These are phyloP conservation scores for Fagus sylvatica DNA, from an alignment of 306 rosid genomes.

Conservation along the genomic window DNA sequence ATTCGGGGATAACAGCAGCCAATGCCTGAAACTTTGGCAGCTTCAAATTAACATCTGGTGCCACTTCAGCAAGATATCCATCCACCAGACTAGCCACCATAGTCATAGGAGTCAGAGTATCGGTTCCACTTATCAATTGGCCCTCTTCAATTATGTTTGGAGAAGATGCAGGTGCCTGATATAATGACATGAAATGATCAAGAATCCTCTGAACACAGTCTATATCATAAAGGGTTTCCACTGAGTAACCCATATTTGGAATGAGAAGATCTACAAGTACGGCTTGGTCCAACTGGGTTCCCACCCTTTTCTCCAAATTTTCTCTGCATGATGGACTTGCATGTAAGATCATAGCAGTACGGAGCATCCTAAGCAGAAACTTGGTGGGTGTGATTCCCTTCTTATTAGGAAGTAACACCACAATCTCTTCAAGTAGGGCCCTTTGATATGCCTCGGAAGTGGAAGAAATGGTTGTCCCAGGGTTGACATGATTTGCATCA, in stretches of 20 bases:
- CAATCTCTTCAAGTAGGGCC: slow-evolving; percentile 65
- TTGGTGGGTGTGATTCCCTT: slow-evolving; percentile 61
- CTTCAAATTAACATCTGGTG: slow-evolving; percentile 82
- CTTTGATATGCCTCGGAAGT: slow-evolving; percentile 63
- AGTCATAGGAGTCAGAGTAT: slow-evolving; percentile 54
- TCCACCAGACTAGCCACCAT: slow-evolving; percentile 76
- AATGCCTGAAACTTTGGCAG: slow-evolving; percentile 73
- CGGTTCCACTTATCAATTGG: slow-evolving; percentile 39
- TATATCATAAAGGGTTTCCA: slow-evolving; percentile 79
- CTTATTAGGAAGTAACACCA: slow-evolving; percentile 58
- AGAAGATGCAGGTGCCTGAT: slow-evolving; percentile 39
- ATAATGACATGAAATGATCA: slow-evolving; percentile 64
- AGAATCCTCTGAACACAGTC: slow-evolving; percentile 78
- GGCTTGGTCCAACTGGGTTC: slow-evolving; percentile 72
- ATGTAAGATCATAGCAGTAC: slow-evolving; percentile 67
- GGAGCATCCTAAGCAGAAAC: slow-evolving; percentile 58
- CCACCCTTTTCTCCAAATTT: slow-evolving; percentile 75
- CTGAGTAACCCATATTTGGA: slow-evolving; percentile 71
- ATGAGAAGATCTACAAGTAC: slow-evolving; percentile 67
- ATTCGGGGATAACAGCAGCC: slow-evolving; percentile 77
- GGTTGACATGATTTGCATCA: slow-evolving; percentile 43
- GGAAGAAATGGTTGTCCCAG: slow-evolving; percentile 35
- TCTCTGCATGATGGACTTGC: slow-evolving; percentile 70
- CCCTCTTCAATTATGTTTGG: slow-evolving; percentile 61
- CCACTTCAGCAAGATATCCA: slow-evolving; percentile 81